phyloP scores from a whole-genome alignment of 257 asterid species.

The Gentiana straminea region DNA sequence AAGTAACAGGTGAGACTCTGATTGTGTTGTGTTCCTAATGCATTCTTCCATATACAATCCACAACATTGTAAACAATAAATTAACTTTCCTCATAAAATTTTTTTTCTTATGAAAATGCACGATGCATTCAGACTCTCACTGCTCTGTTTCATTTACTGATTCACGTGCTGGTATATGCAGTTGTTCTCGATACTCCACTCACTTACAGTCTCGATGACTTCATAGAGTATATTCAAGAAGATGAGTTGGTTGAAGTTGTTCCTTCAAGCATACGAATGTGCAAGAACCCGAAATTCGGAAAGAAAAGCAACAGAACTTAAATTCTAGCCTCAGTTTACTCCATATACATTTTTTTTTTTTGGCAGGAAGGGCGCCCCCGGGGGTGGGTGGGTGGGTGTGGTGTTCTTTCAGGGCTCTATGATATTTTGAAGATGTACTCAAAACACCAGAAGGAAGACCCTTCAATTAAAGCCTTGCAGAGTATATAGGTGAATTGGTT shows the following conservation, averaged over 20 bases:
- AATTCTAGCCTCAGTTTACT: not conserved
- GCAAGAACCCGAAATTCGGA: constrained; percentile 62
- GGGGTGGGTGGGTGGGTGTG: no score
- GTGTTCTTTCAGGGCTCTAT: no score
- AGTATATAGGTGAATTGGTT: no score
- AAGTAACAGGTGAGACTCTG: constrained; percentile 47
- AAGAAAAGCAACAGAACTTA: constrained; percentile 33
- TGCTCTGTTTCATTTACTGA: not conserved
- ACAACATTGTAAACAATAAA: not conserved
- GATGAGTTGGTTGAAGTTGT: constrained; percentile 97
- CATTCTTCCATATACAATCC: not conserved
- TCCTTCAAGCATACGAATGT: constrained; percentile 81
- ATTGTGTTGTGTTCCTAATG: no score
- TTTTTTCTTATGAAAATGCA: no score
- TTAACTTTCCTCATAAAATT: no score
- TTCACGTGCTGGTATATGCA: constrained; percentile 18
- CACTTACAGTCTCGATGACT: constrained; percentile 90
- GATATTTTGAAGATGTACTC: no score
- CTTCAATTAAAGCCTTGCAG: no score
- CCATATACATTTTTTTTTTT: no score
- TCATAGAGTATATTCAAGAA: constrained; percentile 99
- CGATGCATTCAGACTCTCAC: no score
- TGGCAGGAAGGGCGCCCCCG: no score
- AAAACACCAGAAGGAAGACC: no score
- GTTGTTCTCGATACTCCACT: constrained; percentile 82